phyloP scores from a whole-genome alignment of 1,284 basidiomycete genomes.

The Malassezia slooffiae region DNA sequence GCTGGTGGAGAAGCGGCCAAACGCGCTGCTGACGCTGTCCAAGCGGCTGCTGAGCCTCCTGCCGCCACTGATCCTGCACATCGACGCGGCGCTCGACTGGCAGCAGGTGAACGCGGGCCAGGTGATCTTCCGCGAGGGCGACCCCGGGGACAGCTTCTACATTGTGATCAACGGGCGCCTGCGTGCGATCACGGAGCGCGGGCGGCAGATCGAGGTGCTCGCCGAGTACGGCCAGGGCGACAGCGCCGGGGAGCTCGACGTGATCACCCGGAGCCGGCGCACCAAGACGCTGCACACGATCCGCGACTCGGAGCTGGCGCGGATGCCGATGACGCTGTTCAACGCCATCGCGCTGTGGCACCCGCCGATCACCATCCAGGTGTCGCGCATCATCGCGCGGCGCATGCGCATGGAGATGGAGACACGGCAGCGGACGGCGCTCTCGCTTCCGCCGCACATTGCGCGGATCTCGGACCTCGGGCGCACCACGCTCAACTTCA shows the following conservation, averaged over 20 bases:
- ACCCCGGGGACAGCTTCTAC: constrained; percentile 85
- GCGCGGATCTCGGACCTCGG: constrained; percentile 49
- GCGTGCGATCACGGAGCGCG: constrained; percentile 60
- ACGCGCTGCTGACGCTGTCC: constrained; percentile 88
- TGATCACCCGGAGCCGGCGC: constrained; percentile 81
- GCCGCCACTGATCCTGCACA: constrained; percentile 87
- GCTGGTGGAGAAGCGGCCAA: constrained; percentile 81
- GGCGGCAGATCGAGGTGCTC: constrained; percentile 60
- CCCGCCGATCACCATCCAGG: constrained; percentile 89
- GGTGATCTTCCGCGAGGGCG: constrained; percentile 80
- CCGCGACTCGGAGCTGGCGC: constrained; percentile 90
- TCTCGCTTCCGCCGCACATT: constrained; percentile 23
- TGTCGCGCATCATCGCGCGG: constrained; percentile 83
- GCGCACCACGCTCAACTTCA: constrained; percentile 77
- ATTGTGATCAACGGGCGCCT: constrained; percentile 93
- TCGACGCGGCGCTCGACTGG: constrained; percentile 95
- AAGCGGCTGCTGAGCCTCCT: constrained; percentile 87
- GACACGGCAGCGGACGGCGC: constrained; percentile 18
- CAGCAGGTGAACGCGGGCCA: constrained; percentile 88
- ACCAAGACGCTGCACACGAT: constrained; percentile 91
- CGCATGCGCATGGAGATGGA: constrained; percentile 70
- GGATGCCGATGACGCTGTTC: constrained; percentile 94
- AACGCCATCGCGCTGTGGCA: constrained; percentile 74
- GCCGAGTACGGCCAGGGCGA: constrained; percentile 86
- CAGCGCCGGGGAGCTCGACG: constrained; percentile 71